Percentiles rank a stretch among this genome's conserved stretches.
phyloP scores from a whole-genome alignment of 345 rosid species.

The Euphorbia lathyris region DNA sequence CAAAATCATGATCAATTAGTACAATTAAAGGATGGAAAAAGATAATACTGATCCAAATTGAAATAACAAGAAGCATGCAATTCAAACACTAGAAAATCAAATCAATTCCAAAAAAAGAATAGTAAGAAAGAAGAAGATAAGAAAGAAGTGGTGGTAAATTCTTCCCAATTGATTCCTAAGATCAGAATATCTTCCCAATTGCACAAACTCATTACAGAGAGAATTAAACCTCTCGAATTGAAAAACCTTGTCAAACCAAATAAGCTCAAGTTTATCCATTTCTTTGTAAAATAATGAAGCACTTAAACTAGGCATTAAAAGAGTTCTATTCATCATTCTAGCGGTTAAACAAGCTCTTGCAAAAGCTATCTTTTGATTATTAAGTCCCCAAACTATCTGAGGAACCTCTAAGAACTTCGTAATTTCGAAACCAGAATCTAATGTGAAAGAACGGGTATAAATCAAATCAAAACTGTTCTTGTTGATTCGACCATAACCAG shows the following conservation, averaged over 20 bases:
- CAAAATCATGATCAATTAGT: not conserved
- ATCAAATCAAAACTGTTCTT: conserved; percentile 21
- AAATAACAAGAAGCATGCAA: not conserved
- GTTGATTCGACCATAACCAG: conserved; percentile 26
- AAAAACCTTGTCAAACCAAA: conserved; percentile 74
- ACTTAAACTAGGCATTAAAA: conserved; percentile 89
- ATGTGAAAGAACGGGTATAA: conserved; percentile 20
- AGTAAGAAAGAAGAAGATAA: conserved; percentile 31
- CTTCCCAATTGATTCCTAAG: conserved; percentile 47
- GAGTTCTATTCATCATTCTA: conserved; percentile 77
- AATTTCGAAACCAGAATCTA: conserved; percentile 36
- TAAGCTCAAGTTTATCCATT: conserved; percentile 68
- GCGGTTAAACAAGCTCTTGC: conserved; percentile 95
- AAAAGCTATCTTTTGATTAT: conserved; percentile 96
- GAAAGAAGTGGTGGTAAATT: conserved; percentile 24
- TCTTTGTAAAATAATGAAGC: conserved; percentile 95
- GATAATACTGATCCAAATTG: conserved; percentile 12
- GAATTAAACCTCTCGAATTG: conserved; percentile 68
- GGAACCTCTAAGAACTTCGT: conserved; percentile 84
- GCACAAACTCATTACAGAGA: conserved; percentile 70
- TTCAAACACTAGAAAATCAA: not conserved
- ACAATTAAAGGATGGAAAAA: not conserved
- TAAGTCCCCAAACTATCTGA: conserved; percentile 95
- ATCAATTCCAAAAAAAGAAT: not conserved
- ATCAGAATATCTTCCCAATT: conserved; percentile 55